These are phyloP conservation scores for Spatholobus suberectus DNA, from an alignment of 306 rosid species.

Conservation along the genomic window DNA sequence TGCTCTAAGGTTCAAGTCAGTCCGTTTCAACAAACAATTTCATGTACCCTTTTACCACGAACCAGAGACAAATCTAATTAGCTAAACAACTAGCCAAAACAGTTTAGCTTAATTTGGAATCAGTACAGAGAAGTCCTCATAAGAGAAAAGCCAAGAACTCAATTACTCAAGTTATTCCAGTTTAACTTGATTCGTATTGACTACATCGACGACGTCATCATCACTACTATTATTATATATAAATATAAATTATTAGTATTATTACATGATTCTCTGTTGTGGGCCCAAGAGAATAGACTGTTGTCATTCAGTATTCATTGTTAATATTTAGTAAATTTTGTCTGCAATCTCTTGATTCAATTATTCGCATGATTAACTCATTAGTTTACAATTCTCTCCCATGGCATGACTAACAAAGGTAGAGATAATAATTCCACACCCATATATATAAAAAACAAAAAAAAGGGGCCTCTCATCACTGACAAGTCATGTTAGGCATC, in stretches of 20 bases:
- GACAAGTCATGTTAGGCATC: constrained; percentile 1
- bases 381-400: neutral
- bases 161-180: neutral
- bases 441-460: neutral
- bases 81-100: neutral
- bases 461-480: neutral
- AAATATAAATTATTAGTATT: neutral
- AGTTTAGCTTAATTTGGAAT: neutral
- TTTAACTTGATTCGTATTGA: neutral
- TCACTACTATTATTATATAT: neutral
- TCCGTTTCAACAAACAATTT: neutral
- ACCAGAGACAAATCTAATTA: neutral
- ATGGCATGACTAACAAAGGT: neutral
- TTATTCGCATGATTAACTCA: neutral
- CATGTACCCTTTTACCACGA: neutral
- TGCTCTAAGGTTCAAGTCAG: too few relatives aligned
- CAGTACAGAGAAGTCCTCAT: neutral
- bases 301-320: neutral
- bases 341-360: neutral
- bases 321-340: neutral
- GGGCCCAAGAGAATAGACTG: neutral
- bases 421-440: neutral
- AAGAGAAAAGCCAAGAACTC: neutral
- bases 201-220: neutral
- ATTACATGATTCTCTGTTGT: neutral